Evolutionary conservation across 139 green algal genomes (phyloP), one percentile per base, ranked within the genome.

Genomic region (Choricystis sp.): DNA sequence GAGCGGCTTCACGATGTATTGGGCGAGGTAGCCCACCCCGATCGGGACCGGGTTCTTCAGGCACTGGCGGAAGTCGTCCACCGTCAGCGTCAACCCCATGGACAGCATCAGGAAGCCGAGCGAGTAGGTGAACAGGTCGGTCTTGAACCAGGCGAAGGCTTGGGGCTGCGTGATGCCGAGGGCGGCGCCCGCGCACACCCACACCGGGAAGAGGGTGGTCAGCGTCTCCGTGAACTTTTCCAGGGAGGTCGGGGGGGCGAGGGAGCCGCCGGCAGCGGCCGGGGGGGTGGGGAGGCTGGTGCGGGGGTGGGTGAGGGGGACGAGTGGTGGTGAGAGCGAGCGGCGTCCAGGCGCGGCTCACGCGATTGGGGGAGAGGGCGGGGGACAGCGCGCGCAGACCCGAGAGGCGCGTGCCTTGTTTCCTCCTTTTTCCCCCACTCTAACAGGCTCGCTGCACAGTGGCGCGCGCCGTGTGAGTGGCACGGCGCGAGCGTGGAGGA

Each of bases 31-130:
- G 29, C 78, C 76, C 21, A 90, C 63, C 19, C 67, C 57, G 27
- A 94, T 85, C 2, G 84, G 78, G 49, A 67, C 80, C 2, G 86
- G 86, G 24, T 86, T 81, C 28, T 61, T 56, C 20, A 71, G 63
- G 63, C 77, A 83, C 69, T 79, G 73, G 28, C 81, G 78, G 66
- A 94, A 90, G 69, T 94, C 84, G 2, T 89, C 79, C 29, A 87
- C 69, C n/a, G 81, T 87, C 16, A 94, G 74, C 14, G 80, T 88
- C 60, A 94, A 72, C 27, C 85, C 85, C 85, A 94, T 94, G 65
- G 72, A 81, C 29, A 93, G 75, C 86, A 94, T 92, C 25, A 94
- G 75, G 30, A 89, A 72, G 31, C 78, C 80, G 52, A 94, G 74
- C 2, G 68, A 74, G 30, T 62, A 57, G 25, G 83, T 87, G 74